These are phyloP conservation scores for Alloteropsis angusta DNA, from an alignment of 202 grass and related monocot genomes.

Conservation along the genomic window DNA sequence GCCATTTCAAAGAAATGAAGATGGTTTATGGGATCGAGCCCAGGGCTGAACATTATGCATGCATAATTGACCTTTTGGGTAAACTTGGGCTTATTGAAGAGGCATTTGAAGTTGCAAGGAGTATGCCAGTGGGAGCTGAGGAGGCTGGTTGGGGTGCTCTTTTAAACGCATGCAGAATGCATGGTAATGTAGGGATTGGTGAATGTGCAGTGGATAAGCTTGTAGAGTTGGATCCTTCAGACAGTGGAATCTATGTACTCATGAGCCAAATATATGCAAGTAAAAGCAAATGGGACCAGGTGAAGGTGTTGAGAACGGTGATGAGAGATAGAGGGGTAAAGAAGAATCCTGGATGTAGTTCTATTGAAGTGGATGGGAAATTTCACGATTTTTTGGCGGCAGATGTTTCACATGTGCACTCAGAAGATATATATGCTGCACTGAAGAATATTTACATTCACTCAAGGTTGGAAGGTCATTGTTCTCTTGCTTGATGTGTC, in stretches of 20 bases:
- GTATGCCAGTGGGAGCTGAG: slow-evolving; percentile 42
- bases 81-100: slow-evolving; percentile 56
- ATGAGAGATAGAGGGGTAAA: slow-evolving; percentile 61
- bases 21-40: slow-evolving; percentile 37
- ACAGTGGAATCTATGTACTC: slow-evolving; percentile 65
- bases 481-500: slow-evolving; percentile 27
- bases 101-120: slow-evolving; percentile 44
- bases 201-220: slow-evolving; percentile 48
- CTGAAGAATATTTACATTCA: slow-evolving; percentile 47
- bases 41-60: slow-evolving; percentile 52
- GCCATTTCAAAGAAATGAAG: slow-evolving; percentile 54
- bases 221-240: slow-evolving; percentile 35
- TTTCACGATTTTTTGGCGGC: slow-evolving; percentile 44
- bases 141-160: slow-evolving; percentile 54
- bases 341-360: slow-evolving; percentile 56
- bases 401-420: slow-evolving; percentile 39
- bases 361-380: slow-evolving; percentile 40
- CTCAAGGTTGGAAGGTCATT: slow-evolving; percentile 53
- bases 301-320: slow-evolving; percentile 41
- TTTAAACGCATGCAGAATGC: slow-evolving; percentile 50
- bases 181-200: slow-evolving; percentile 51
- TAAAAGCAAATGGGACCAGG: slow-evolving; percentile 52
- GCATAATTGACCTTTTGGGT: slow-evolving; percentile 62
- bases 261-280: slow-evolving; percentile 62
- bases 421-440: slow-evolving; percentile 51